phyloP scores from a whole-genome alignment of 1,139 yeast species.

The Nakaseomyces delphensis region DNA sequence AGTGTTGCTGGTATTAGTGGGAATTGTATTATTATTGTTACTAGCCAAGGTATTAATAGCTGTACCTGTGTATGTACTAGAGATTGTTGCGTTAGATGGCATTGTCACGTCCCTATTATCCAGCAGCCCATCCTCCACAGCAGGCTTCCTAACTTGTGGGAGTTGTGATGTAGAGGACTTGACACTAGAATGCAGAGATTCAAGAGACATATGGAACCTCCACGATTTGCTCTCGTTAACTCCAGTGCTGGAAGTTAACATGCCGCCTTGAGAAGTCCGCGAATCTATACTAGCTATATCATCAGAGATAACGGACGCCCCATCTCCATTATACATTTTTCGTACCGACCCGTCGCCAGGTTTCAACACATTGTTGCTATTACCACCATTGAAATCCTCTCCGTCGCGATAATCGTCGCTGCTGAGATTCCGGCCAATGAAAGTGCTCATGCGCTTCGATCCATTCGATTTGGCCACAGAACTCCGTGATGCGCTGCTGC shows the following conservation, averaged over 20 bases:
- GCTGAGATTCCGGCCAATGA: neutral
- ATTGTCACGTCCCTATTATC: constrained; percentile 1
- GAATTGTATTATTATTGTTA: neutral
- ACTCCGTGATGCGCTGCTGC: neutral
- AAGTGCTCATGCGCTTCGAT: neutral
- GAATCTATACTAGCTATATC: neutral
- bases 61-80: neutral
- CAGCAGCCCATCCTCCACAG: neutral
- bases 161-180: neutral
- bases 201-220: neutral
- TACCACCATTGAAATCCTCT: neutral
- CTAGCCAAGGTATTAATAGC: neutral
- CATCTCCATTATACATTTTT: neutral
- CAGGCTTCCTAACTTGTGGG: neutral
- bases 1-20: neutral
- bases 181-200: neutral
- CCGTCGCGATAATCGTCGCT: neutral
- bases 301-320: neutral
- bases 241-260: neutral
- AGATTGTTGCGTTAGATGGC: neutral
- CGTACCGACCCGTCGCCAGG: neutral
- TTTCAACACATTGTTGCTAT: neutral
- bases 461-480: constrained; percentile 1
- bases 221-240: neutral
- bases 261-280: neutral